Percentiles rank a stretch among this genome's conserved stretches.
Conservation (phyloP, 805 yeast genomes). For the Peterozyma toletana region DNA sequence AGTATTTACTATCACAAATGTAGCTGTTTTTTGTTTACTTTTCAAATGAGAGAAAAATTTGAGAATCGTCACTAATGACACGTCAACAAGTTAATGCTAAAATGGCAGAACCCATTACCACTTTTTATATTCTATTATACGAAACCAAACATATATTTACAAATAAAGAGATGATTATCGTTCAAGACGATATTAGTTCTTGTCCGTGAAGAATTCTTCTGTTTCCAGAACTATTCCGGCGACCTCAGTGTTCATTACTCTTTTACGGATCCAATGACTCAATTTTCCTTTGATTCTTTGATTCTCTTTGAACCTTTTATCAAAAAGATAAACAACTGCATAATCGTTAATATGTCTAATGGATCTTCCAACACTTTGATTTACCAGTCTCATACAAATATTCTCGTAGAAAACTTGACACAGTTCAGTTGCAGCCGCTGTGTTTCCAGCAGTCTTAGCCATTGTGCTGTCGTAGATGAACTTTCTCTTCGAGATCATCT, state of each 20-base stretch:
- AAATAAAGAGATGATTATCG: too few species aligned
- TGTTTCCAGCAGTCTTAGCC: slow-evolving; percentile 35
- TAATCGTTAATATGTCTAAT: slow-evolving; percentile 80
- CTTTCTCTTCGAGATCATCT: slow-evolving; percentile 61
- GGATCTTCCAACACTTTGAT: slow-evolving; percentile 89
- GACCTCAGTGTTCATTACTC: slow-evolving; percentile 14
- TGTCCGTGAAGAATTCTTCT: neutral
- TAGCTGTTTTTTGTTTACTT: too few species aligned
- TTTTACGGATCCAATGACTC: slow-evolving; percentile 67
- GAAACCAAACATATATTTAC: too few species aligned
- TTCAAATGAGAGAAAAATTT: too few species aligned
- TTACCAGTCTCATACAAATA: slow-evolving; percentile 83
- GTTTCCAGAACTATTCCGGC: neutral
- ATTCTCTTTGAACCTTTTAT: slow-evolving; percentile 41
- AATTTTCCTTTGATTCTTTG: slow-evolving; percentile 46
- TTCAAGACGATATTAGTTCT: neutral
- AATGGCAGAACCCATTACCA: too few species aligned
- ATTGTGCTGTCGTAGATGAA: slow-evolving; percentile 51
- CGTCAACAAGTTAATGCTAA: too few species aligned
- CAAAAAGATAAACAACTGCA: slow-evolving; percentile 67
- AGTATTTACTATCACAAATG: too few species aligned
- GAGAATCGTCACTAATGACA: too few species aligned
- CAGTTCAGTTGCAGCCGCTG: slow-evolving; percentile 35
- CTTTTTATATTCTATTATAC: too few species aligned
- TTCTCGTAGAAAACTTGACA: slow-evolving; percentile 66